A percentile compares a stretch with the other conserved stretches of the same genome.
These are phyloP conservation scores for Aspergillus tubingensis DNA, from an alignment of 2,329 filamentous ascomycete species.

Conservation along the genomic window DNA sequence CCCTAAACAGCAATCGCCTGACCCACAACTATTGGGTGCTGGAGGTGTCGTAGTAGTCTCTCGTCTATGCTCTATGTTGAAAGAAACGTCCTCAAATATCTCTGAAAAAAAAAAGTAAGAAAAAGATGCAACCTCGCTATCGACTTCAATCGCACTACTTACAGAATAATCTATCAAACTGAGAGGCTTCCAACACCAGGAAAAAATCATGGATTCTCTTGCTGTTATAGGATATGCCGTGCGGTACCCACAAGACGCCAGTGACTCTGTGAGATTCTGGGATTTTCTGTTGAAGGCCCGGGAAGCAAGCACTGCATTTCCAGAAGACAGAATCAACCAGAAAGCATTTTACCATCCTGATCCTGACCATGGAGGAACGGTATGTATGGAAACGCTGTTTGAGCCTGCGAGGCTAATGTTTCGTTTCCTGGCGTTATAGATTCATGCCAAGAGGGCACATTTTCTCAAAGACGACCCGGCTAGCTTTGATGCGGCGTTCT, in stretches of 20 bases:
- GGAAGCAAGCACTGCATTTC: not conserved
- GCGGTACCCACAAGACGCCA: slow-evolving; percentile 6
- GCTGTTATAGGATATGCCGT: slow-evolving; percentile 8
- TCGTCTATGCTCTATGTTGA: no score
- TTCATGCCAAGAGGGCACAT: slow-evolving; percentile 26
- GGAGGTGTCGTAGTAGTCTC: no score
- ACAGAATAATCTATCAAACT: no score
- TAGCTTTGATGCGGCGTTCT: slow-evolving; percentile 35
- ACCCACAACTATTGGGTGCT: no score
- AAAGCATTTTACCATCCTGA: slow-evolving; percentile 14
- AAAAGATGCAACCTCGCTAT: no score
- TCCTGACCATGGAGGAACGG: slow-evolving; percentile 13
- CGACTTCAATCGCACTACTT: no score
- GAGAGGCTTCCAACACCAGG: no score
- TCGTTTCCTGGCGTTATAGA: not conserved
- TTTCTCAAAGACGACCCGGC: slow-evolving; percentile 33
- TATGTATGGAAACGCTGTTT: not conserved
- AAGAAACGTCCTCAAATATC: no score
- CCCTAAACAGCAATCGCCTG: no score
- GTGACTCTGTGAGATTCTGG: slow-evolving; percentile 5
- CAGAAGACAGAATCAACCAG: slow-evolving; percentile 7
- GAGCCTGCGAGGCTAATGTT: no score
- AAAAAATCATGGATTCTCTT: not conserved
- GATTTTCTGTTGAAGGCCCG: slow-evolving; percentile 7
- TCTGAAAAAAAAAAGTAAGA: no score